Conservation (phyloP, 2,329 filamentous ascomycete species). For the Lachnellula occidentalis region DNA sequence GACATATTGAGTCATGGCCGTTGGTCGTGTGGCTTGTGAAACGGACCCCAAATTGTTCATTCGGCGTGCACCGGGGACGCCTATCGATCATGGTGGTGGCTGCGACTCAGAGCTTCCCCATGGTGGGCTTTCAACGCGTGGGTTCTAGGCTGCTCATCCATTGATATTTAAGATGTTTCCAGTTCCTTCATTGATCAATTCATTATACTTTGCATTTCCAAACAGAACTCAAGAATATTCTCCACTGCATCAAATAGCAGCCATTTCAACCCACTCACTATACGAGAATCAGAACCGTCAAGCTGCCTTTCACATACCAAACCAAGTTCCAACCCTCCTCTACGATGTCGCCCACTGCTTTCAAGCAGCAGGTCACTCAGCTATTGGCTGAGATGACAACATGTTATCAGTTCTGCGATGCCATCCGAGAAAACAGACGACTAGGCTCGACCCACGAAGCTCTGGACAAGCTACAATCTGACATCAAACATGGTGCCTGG, state of each 20-base stretch:
- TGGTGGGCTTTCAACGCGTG: not conserved
- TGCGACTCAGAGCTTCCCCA: not conserved
- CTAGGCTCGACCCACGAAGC: constrained; percentile 11
- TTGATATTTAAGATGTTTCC: not conserved
- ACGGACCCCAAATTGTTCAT: not conserved
- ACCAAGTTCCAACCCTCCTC: constrained; percentile 1
- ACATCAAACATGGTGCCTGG: constrained; percentile 1
- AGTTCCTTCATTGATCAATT: not conserved
- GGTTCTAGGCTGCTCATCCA: not conserved
- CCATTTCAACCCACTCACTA: not conserved
- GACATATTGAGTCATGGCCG: not conserved
- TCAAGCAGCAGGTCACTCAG: constrained; percentile 13
- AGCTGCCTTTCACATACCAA: constrained; percentile 5
- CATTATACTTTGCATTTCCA: not conserved
- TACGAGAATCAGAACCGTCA: not conserved
- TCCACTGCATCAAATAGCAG: not conserved
- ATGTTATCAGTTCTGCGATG: constrained; percentile 14
- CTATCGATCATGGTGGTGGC: not conserved
- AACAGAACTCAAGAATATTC: not conserved
- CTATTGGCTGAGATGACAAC: constrained; percentile 7
- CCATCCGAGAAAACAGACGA: constrained; percentile 11
- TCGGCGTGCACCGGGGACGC: not conserved
- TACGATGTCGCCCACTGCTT: constrained; percentile 17
- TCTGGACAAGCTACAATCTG: constrained; percentile 14
- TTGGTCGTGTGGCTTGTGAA: not conserved